Percentiles rank a stretch among this genome's conserved stretches.
These are phyloP conservation scores for Xylaria sp. DNA, from an alignment of 2,329 filamentous ascomycete species.

Conservation along the genomic window DNA sequence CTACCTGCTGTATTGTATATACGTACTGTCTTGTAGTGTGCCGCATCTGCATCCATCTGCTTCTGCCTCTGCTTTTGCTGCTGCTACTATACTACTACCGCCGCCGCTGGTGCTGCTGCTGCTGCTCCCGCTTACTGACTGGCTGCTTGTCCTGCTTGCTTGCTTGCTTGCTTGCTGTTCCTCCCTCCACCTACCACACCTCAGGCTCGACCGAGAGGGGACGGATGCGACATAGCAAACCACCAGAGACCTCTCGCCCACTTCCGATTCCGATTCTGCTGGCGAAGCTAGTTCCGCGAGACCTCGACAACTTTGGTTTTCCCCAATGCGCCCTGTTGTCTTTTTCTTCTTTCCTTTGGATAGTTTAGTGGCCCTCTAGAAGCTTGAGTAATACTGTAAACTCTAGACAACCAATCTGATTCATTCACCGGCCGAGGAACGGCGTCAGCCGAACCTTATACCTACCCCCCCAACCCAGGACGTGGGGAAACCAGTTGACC, in stretches of 20 bases:
- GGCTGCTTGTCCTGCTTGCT: neutral
- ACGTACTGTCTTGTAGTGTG: constrained; percentile 5
- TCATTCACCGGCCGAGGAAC: constrained; percentile 43
- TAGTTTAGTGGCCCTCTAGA: constrained; percentile 19
- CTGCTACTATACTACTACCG: neutral
- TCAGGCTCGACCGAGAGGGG: constrained; percentile 40
- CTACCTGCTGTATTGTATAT: neutral
- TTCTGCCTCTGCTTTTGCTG: constrained; percentile 1
- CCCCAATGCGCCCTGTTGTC: constrained; percentile 10
- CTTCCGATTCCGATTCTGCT: constrained; percentile 31
- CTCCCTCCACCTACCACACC: constrained; percentile 36
- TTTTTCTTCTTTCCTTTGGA: constrained; percentile 11
- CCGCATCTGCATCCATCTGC: constrained; percentile 19
- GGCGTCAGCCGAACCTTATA: constrained; percentile 45
- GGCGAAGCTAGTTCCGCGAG: constrained; percentile 19
- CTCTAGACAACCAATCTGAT: constrained; percentile 37
- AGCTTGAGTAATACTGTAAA: constrained; percentile 26
- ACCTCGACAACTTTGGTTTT: neutral
- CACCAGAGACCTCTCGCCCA: constrained; percentile 26
- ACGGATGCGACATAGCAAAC: constrained; percentile 31
- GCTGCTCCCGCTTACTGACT: constrained; percentile 14
- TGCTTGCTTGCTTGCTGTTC: constrained; percentile 19
- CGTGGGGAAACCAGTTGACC: constrained; percentile 47
- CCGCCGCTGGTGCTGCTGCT: constrained; percentile 7
- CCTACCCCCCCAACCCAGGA: constrained; percentile 40